Percentiles rank a stretch among this genome's conserved stretches.
Evolutionary conservation across 2,329 filamentous ascomycete genomes (phyloP).

Genomic region (Alternaria arborescens): DNA sequence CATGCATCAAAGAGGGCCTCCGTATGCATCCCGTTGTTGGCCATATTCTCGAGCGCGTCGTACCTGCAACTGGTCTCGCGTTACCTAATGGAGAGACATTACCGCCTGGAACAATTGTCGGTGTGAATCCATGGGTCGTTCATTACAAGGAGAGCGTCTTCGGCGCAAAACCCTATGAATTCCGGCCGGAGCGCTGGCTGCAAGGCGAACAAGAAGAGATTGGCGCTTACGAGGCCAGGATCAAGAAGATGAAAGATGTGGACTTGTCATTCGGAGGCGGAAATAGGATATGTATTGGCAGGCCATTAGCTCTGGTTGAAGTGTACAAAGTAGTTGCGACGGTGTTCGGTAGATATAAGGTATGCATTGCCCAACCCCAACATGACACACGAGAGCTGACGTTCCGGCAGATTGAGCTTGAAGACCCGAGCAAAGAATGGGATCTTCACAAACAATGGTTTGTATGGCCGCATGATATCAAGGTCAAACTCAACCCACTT

Average conservation of each 20-base stretch:
- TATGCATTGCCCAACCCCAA: constrained; percentile 50
- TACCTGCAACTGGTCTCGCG: constrained; percentile 30
- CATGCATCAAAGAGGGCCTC: constrained; percentile 58
- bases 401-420: constrained; percentile 44
- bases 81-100: constrained; percentile 34
- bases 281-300: constrained; percentile 41
- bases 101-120: constrained; percentile 45
- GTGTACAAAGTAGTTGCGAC: constrained; percentile 58
- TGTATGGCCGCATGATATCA: constrained; percentile 48
- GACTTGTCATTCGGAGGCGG: constrained; percentile 45
- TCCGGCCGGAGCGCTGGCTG: constrained; percentile 48
- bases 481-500: constrained; percentile 32
- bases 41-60: constrained; percentile 44
- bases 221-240: constrained; percentile 27
- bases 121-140: constrained; percentile 44
- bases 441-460: constrained; percentile 54
- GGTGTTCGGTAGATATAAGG: constrained; percentile 52
- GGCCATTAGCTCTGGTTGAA: constrained; percentile 41
- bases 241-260: constrained; percentile 46
- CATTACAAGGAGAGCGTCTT: constrained; percentile 32
- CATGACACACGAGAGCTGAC: constrained; percentile 3
- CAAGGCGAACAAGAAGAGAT: constrained; percentile 20
- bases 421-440: constrained; percentile 50
- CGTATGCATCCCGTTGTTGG: constrained; percentile 54
- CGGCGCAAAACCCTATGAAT: constrained; percentile 29